These are phyloP conservation scores for Mycotypha africana DNA, from an alignment of 371 early-diverging fungal genomes.

Conservation along the genomic window DNA sequence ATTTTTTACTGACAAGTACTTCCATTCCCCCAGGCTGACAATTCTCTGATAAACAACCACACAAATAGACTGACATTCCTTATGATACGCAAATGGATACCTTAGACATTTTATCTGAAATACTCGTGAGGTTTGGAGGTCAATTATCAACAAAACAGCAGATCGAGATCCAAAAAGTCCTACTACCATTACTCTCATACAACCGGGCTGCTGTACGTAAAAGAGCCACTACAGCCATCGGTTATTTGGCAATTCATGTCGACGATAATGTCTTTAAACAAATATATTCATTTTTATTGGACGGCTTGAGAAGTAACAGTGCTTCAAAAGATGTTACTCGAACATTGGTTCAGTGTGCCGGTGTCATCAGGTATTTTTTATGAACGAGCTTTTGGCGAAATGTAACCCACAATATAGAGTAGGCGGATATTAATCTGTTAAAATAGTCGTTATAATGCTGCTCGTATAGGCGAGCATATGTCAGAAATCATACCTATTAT, in stretches of 20 bases:
- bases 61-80: slow-evolving; percentile 35
- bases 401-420: background rate
- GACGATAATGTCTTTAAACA: slow-evolving; percentile 69
- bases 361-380: slow-evolving; percentile 59
- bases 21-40: too few relatives aligned
- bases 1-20: too few relatives aligned
- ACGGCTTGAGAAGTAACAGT: slow-evolving; percentile 33
- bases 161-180: slow-evolving; percentile 52
- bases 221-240: slow-evolving; percentile 73
- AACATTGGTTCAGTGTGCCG: slow-evolving; percentile 68
- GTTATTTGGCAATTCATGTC: slow-evolving; percentile 64
- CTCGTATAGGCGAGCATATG: slow-evolving; percentile 66
- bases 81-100: slow-evolving; percentile 80
- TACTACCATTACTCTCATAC: slow-evolving; percentile 68
- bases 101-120: slow-evolving; percentile 80
- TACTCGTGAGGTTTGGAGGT: slow-evolving; percentile 73
- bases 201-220: slow-evolving; percentile 80
- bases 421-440: background rate
- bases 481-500: slow-evolving; percentile 63
- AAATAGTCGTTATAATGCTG: slow-evolving; percentile 66
- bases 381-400: too few relatives aligned
- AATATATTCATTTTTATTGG: slow-evolving; percentile 36
- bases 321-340: slow-evolving; percentile 59
- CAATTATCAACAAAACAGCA: slow-evolving; percentile 48
- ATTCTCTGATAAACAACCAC: too few relatives aligned